Evolutionary conservation across 139 green algal genomes (phyloP).

Genomic region (Tetradesmus obliquus): DNA sequence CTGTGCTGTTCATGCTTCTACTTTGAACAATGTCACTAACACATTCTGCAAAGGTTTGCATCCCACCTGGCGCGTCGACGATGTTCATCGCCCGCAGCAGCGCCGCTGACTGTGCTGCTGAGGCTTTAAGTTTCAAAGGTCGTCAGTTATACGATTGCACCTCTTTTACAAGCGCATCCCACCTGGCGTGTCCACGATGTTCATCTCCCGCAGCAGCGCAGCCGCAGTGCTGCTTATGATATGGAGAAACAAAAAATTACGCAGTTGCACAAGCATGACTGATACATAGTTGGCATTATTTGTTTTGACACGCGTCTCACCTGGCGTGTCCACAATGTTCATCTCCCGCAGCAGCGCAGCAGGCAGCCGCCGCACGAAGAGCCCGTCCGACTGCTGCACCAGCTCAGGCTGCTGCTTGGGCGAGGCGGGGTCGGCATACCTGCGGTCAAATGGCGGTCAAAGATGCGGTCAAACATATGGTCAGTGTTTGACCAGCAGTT

Average conservation of each 20-base stretch:
- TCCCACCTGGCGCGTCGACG: too few relatives aligned
- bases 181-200: conserved; percentile 97
- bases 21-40: too few relatives aligned
- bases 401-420: conserved; percentile 56
- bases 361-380: conserved; percentile 83
- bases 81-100: too few relatives aligned
- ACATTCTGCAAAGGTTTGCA: too few relatives aligned
- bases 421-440: conserved; percentile 39
- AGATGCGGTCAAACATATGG: background rate
- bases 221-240: background rate
- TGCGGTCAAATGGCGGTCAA: background rate
- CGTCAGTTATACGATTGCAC: too few relatives aligned
- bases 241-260: too few relatives aligned
- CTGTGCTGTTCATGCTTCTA: too few relatives aligned
- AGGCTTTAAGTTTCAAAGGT: too few relatives aligned
- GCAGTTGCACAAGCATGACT: too few relatives aligned
- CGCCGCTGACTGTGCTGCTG: too few relatives aligned
- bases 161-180: too few relatives aligned
- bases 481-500: conserved; percentile 52
- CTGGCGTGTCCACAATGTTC: conserved; percentile 97
- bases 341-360: conserved; percentile 82
- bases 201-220: conserved; percentile 79
- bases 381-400: conserved; percentile 82
- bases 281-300: too few relatives aligned
- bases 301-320: background rate